These are phyloP conservation scores for Elongisporangium prolatum DNA, from an alignment of 352 stramenopile genomes.

Conservation along the genomic window DNA sequence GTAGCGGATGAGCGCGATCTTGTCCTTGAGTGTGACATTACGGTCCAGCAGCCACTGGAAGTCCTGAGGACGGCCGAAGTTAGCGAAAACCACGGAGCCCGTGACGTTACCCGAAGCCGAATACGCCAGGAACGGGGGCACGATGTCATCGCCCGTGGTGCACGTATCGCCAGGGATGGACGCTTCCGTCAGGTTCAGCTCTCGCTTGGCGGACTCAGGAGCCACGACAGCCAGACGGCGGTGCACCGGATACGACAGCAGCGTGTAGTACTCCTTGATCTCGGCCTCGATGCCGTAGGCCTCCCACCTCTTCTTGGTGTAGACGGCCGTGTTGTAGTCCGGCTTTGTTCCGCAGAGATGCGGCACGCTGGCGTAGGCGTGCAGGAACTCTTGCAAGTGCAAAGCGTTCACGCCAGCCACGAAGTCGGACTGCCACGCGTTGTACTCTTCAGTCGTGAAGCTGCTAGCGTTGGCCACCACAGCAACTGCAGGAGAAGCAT, in stretches of 20 bases:
- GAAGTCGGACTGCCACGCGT: slow-evolving; percentile 11
- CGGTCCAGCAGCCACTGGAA: slow-evolving; percentile 50
- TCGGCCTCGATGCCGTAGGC: slow-evolving; percentile 43
- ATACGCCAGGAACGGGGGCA: slow-evolving; percentile 80
- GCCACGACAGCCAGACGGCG: slow-evolving; percentile 31
- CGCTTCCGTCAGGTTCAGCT: slow-evolving; percentile 46
- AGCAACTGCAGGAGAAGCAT: neutral
- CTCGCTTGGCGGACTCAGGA: slow-evolving; percentile 14
- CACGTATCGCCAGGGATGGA: slow-evolving; percentile 50
- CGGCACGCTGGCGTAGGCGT: slow-evolving; percentile 31
- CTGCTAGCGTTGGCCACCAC: neutral
- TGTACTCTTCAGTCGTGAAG: neutral
- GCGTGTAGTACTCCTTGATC: slow-evolving; percentile 53
- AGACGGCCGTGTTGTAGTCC: slow-evolving; percentile 38
- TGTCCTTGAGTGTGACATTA: slow-evolving; percentile 49
- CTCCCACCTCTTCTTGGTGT: slow-evolving; percentile 37
- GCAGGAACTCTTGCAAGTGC: slow-evolving; percentile 27
- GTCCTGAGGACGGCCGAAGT: slow-evolving; percentile 70
- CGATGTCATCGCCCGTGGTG: slow-evolving; percentile 33
- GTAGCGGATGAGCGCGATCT: slow-evolving; percentile 66
- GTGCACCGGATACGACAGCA: slow-evolving; percentile 51
- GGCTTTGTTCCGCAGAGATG: slow-evolving; percentile 24
- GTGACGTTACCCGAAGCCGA: slow-evolving; percentile 57
- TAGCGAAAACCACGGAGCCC: slow-evolving; percentile 72
- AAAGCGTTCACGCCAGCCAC: slow-evolving; percentile 21